A percentile compares a stretch with the other conserved stretches of the same genome.
phyloP scores from a whole-genome alignment of 2,329 filamentous ascomycete genomes.

The Phyllachora maydis region DNA sequence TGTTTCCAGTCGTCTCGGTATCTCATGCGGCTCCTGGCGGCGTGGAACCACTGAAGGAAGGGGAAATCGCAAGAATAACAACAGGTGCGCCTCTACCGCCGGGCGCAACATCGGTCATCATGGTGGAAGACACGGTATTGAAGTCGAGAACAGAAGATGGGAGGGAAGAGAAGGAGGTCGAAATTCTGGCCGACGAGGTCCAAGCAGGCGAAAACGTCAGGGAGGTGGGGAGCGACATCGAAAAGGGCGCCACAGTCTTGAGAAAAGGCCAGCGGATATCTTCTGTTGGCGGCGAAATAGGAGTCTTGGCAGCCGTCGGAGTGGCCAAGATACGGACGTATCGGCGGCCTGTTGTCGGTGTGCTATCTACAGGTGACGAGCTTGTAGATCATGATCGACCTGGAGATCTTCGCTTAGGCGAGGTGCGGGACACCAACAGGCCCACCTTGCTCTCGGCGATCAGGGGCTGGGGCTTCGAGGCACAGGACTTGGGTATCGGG shows the following conservation, averaged over 20 bases:
- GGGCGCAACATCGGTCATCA: constrained; percentile 79
- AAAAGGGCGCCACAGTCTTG: constrained; percentile 47
- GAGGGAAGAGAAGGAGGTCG: constrained; percentile 68
- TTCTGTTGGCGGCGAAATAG: constrained; percentile 75
- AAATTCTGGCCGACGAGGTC: constrained; percentile 63
- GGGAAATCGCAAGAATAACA: constrained; percentile 75
- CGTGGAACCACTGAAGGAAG: constrained; percentile 40
- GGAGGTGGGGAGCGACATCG: constrained; percentile 76
- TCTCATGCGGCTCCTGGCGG: constrained; percentile 68
- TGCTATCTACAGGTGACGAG: constrained; percentile 89
- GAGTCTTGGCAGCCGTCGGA: constrained; percentile 71
- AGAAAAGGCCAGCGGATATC: constrained; percentile 65
- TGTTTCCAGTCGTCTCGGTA: constrained; percentile 70
- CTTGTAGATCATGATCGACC: constrained; percentile 55
- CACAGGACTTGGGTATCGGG: constrained; percentile 72
- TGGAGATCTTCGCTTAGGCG: constrained; percentile 46
- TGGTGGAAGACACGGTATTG: constrained; percentile 86
- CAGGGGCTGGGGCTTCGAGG: constrained; percentile 52
- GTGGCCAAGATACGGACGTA: constrained; percentile 51
- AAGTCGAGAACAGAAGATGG: constrained; percentile 58
- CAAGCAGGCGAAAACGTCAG: constrained; percentile 70
- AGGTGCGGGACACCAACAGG: constrained; percentile 86
- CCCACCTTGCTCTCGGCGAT: constrained; percentile 70
- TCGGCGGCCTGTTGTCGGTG: constrained; percentile 57
- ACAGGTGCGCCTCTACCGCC: constrained; percentile 82